Evolutionary conservation across 225 moss, liverwort and hornwort species (phyloP), one percentile per base, ranked within the genome.

Genomic region (Sphagnum contortum): DNA sequence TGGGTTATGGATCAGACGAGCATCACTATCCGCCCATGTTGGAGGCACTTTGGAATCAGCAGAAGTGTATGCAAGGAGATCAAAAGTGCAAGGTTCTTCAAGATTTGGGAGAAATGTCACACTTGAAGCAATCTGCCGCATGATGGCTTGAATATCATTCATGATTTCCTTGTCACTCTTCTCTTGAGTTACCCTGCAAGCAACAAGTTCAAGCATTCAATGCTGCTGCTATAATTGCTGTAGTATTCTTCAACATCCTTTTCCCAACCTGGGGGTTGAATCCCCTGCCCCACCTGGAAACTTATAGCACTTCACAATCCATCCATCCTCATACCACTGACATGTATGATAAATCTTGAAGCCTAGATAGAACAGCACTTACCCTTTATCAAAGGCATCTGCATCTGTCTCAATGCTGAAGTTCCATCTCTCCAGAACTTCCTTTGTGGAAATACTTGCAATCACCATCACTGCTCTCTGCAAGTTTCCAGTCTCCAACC

Each of bases 381-480:
- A 96, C 93, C 89, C 89, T 12, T 91, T 89, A 12, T 89, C 87
- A 45, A 79, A 66, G 64, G 88, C 87, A 72, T 98, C 90, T 67
- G 75, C 79, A 46, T 98, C 98, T 11, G 89, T 98, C 69, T 91
- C 89, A 29, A 98, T 93, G 71, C 76, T 88, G 71, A 98, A 98
- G 68, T 85, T 98, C 98, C 98, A 98, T 59, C 98, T 89, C 71
- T 98, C 98, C 4, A 93, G 87, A 4, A 89, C 98, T 58, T 93
- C 98, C 66, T 85, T 83, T 3, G 93, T 75, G 53, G 93, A 70
- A 6, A 89, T 84, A 68, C 89, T 93, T 9, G 93, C 85, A 60
- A 98, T 76, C 5, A 98, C 81, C 63, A 91, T 80, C 5, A 93
- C 93, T 45, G 93, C 91, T 65, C 98, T 85, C 75, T 98, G 89